Evolutionary conservation across 2,329 filamentous ascomycete species (phyloP).

Genomic region (Cyphellophora attinorum): DNA sequence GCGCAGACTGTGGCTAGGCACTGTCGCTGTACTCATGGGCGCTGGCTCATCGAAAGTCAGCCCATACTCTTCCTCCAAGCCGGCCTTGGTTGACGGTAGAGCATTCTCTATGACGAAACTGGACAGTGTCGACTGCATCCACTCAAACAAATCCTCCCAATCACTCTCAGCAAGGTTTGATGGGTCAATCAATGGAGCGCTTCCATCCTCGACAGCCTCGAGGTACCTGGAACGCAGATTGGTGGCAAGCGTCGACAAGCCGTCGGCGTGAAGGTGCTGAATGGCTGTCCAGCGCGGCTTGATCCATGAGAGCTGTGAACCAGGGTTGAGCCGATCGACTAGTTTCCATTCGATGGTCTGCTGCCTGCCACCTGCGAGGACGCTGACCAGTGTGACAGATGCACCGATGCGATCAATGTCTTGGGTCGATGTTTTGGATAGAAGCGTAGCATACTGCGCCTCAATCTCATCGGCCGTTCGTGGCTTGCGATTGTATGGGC

Average conservation of each 20-base stretch:
- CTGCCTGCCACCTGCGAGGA: constrained; percentile 34
- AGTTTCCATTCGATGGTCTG: constrained; percentile 35
- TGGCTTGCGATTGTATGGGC: neutral
- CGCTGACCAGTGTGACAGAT: constrained; percentile 34
- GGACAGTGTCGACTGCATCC: constrained; percentile 34
- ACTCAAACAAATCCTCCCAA: constrained; percentile 37
- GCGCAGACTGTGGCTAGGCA: neutral
- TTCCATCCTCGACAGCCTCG: constrained; percentile 32
- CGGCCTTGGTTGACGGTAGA: constrained; percentile 33
- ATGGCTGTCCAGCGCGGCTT: constrained; percentile 28
- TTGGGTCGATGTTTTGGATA: constrained; percentile 2
- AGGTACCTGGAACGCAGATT: constrained; percentile 38
- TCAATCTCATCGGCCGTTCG: neutral
- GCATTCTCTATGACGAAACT: constrained; percentile 27
- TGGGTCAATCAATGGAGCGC: constrained; percentile 36
- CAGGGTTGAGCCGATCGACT: constrained; percentile 32
- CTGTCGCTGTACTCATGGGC: neutral
- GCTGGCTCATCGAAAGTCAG: constrained; percentile 23
- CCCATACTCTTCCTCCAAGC: constrained; percentile 33
- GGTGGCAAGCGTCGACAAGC: constrained; percentile 33
- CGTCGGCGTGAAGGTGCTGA: constrained; percentile 26
- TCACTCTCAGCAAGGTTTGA: constrained; percentile 33
- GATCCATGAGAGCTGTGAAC: constrained; percentile 27
- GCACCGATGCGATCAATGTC: constrained; percentile 26
- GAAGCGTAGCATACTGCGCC: neutral